A percentile compares a stretch with the other conserved stretches of the same genome.
Evolutionary conservation across 2,329 filamentous ascomycete species (phyloP).

Genomic region (Paramyrothecium roridum): DNA sequence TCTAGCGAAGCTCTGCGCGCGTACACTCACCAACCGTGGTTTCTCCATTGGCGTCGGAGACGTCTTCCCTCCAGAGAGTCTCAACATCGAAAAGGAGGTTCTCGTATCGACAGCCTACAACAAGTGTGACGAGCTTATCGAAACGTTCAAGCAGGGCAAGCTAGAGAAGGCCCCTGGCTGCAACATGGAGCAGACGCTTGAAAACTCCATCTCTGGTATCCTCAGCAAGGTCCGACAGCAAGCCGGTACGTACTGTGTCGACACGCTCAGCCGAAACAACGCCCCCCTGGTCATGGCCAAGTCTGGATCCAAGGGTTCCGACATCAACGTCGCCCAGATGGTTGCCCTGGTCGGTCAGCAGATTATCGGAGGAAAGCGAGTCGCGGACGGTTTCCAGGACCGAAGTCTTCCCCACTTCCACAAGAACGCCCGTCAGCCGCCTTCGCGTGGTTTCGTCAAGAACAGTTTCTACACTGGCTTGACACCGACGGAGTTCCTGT

Average conservation of each 20-base stretch:
- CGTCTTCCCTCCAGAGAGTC: constrained; percentile 74
- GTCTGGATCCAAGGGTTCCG: constrained; percentile 93
- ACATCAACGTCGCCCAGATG: constrained; percentile 99
- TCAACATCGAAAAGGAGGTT: constrained; percentile 70
- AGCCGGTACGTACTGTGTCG: constrained; percentile 87
- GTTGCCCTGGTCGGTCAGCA: constrained; percentile 96
- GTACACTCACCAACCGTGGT: constrained; percentile 83
- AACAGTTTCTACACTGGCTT: constrained; percentile 97
- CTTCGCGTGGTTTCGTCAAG: constrained; percentile 92
- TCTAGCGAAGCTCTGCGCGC: constrained; percentile 83
- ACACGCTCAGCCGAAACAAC: constrained; percentile 86
- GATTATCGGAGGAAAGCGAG: constrained; percentile 91
- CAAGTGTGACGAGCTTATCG: constrained; percentile 79
- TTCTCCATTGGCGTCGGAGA: constrained; percentile 97
- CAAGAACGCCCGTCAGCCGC: constrained; percentile 87
- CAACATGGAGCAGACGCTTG: constrained; percentile 86
- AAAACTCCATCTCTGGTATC: constrained; percentile 86
- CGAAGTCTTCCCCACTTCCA: constrained; percentile 92
- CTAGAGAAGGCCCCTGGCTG: constrained; percentile 85
- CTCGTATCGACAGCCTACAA: constrained; percentile 77
- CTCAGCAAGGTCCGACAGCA: constrained; percentile 88
- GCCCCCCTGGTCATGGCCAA: constrained; percentile 95
- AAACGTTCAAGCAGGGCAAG: constrained; percentile 74
- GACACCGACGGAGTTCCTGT: constrained; percentile 88
- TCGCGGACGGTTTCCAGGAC: constrained; percentile 94